A percentile compares a stretch with the other conserved stretches of the same genome.
These are phyloP conservation scores for Cercospora citrullina DNA, from an alignment of 2,329 filamentous ascomycete species.

Conservation along the genomic window DNA sequence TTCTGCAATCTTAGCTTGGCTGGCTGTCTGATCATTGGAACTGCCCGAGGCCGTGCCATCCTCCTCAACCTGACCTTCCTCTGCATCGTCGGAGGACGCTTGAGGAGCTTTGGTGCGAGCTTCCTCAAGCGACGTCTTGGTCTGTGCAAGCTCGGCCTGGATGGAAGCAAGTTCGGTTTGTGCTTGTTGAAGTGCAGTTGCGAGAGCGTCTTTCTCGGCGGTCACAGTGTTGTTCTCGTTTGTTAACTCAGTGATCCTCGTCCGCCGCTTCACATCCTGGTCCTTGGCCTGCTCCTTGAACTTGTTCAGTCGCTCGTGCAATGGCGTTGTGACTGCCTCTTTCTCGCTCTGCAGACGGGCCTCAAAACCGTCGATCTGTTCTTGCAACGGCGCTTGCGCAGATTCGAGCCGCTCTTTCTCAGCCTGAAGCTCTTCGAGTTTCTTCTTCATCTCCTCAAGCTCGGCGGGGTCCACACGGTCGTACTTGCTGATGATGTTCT, in stretches of 20 bases:
- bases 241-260: constrained; percentile 56
- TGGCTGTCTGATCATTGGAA: constrained; percentile 38
- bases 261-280: constrained; percentile 25
- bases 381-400: constrained; percentile 53
- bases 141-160: constrained; percentile 36
- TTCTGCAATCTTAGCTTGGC: constrained; percentile 42
- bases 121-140: constrained; percentile 65
- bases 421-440: constrained; percentile 57
- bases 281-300: constrained; percentile 61
- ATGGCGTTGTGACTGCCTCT: constrained; percentile 31
- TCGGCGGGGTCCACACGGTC: constrained; percentile 93
- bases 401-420: constrained; percentile 58
- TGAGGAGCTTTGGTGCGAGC: constrained; percentile 49
- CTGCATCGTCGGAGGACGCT: constrained; percentile 35
- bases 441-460: constrained; percentile 82
- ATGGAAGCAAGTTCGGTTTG: constrained; percentile 25
- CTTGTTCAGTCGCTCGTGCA: constrained; percentile 33
- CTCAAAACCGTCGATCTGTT: constrained; percentile 51
- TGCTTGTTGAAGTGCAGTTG: constrained; percentile 29
- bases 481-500: constrained; percentile 94
- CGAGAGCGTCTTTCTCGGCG: constrained; percentile 62
- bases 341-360: constrained; percentile 42
- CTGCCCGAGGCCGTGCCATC: constrained; percentile 28
- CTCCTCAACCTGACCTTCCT: constrained; percentile 52
- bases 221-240: constrained; percentile 25